Conservation (phyloP, 2,329 filamentous ascomycete species). For the Ploettnerulaceae sp. region DNA sequence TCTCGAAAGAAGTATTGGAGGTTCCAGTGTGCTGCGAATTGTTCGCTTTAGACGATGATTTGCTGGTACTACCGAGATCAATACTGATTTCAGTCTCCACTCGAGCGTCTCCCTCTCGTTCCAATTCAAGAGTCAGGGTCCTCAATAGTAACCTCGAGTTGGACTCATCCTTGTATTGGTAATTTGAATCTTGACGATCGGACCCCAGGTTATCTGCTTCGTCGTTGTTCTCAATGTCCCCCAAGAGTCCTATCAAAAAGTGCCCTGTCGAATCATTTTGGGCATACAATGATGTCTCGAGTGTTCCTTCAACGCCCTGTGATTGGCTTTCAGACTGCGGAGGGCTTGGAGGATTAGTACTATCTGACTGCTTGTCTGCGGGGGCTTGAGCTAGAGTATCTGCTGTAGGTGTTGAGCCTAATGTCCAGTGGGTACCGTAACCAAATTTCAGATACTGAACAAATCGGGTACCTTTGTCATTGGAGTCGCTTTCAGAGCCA, state of each 20-base stretch:
- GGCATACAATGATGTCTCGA: conserved; percentile 5
- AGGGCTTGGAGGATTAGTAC: not conserved
- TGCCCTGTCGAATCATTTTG: conserved; percentile 37
- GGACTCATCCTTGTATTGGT: conserved; percentile 19
- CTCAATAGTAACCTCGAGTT: conserved; percentile 57
- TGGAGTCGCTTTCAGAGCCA: conserved; percentile 26
- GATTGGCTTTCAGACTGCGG: not conserved
- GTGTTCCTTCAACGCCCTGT: not conserved
- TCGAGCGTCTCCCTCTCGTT: conserved; percentile 38
- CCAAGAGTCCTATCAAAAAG: conserved; percentile 65
- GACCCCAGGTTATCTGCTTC: conserved; percentile 6
- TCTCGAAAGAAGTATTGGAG: conserved; percentile 35
- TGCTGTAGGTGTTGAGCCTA: conserved; percentile 32
- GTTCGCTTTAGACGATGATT: conserved; percentile 7
- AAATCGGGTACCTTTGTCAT: conserved; percentile 38
- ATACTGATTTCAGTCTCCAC: conserved; percentile 43
- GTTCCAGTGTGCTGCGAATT: conserved; percentile 26
- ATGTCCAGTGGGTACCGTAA: conserved; percentile 62
- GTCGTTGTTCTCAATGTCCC: conserved; percentile 51
- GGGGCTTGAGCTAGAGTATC: not conserved
- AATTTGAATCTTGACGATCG: conserved; percentile 6
- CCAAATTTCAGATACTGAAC: conserved; percentile 62
- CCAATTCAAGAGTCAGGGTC: conserved; percentile 63
- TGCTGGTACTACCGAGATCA: conserved; percentile 36
- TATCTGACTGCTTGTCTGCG: not conserved